Evolutionary conservation across 768 basidiomycete species (phyloP).

Genomic region (Calocera cornea): DNA sequence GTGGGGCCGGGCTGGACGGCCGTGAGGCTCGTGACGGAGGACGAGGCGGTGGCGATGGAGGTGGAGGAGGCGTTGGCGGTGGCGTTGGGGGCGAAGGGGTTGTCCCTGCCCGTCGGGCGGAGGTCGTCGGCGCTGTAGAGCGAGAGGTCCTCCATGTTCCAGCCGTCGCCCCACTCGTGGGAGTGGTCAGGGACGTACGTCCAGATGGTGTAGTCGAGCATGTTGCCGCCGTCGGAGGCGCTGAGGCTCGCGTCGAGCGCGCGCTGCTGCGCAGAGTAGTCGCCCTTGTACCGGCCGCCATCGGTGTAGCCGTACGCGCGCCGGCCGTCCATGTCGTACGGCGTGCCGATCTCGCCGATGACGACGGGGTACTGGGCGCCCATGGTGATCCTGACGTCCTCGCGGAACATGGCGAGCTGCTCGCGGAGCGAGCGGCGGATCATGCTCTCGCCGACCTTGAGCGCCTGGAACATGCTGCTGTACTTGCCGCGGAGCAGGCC

Average conservation of each 20-base stretch:
- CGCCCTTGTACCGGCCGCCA: slow-evolving; percentile 33
- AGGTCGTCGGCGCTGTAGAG: slow-evolving; percentile 73
- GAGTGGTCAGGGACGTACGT: slow-evolving; percentile 43
- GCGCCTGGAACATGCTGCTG: slow-evolving; percentile 47
- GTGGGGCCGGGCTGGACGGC: neutral
- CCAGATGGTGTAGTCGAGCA: slow-evolving; percentile 30
- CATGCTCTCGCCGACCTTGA: slow-evolving; percentile 67
- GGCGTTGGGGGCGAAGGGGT: slow-evolving; percentile 19
- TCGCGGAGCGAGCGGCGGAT: slow-evolving; percentile 71
- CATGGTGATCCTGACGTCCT: slow-evolving; percentile 50
- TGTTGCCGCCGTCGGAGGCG: slow-evolving; percentile 29
- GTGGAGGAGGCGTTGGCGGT: slow-evolving; percentile 23
- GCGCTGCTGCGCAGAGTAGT: slow-evolving; percentile 16
- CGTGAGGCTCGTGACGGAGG: neutral
- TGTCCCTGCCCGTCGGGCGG: slow-evolving; percentile 25
- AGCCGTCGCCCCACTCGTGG: slow-evolving; percentile 87
- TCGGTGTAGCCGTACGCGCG: slow-evolving; percentile 69
- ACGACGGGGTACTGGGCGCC: slow-evolving; percentile 60
- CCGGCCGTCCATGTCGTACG: slow-evolving; percentile 87
- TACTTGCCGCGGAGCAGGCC: slow-evolving; percentile 83
- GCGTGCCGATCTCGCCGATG: slow-evolving; percentile 91
- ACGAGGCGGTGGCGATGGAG: neutral
- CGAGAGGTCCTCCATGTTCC: slow-evolving; percentile 93
- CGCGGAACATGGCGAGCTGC: slow-evolving; percentile 67
- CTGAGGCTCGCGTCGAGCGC: slow-evolving; percentile 30